These are phyloP conservation scores for Globisporangium acanthophoron DNA, from an alignment of 352 stramenopile genomes.

Conservation along the genomic window DNA sequence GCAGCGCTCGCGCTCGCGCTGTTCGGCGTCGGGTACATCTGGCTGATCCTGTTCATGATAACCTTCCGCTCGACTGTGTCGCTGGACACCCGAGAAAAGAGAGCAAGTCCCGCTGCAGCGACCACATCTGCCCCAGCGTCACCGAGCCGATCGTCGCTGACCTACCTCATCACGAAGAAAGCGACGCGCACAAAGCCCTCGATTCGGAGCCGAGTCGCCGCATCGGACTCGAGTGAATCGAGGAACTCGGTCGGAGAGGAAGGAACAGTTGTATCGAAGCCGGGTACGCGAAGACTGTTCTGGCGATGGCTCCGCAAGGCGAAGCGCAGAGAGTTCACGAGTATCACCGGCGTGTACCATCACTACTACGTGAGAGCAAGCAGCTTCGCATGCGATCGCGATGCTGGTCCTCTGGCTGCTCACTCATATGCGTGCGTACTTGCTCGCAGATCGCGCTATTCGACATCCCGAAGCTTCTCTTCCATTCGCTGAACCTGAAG, in stretches of 20 bases:
- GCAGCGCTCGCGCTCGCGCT: background rate
- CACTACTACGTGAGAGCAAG: slow-evolving; percentile 3
- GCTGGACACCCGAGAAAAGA: background rate
- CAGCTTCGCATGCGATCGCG: background rate
- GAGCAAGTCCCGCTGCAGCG: background rate
- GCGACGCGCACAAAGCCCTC: background rate
- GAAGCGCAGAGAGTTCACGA: slow-evolving; percentile 1
- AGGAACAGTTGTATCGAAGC: background rate
- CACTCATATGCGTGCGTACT: background rate
- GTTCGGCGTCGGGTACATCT: slow-evolving; percentile 10
- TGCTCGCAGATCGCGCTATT: slow-evolving; percentile 11
- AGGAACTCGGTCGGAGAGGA: background rate
- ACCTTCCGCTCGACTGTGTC: slow-evolving; percentile 7
- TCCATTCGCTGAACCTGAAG: slow-evolving; percentile 16
- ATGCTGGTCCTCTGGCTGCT: too few species aligned
- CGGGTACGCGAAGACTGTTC: too few species aligned
- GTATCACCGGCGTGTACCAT: background rate
- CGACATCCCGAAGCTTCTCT: slow-evolving; percentile 20
- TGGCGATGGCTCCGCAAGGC: background rate
- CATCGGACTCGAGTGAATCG: background rate
- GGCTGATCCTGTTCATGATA: slow-evolving; percentile 12
- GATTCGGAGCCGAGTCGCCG: background rate
- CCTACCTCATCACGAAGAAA: background rate
- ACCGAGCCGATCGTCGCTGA: background rate
- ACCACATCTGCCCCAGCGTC: background rate